A percentile compares a stretch with the other conserved stretches of the same genome.
Conservation (phyloP, 1,284 basidiomycete genomes). For the Pyrrhoderma noxium region DNA sequence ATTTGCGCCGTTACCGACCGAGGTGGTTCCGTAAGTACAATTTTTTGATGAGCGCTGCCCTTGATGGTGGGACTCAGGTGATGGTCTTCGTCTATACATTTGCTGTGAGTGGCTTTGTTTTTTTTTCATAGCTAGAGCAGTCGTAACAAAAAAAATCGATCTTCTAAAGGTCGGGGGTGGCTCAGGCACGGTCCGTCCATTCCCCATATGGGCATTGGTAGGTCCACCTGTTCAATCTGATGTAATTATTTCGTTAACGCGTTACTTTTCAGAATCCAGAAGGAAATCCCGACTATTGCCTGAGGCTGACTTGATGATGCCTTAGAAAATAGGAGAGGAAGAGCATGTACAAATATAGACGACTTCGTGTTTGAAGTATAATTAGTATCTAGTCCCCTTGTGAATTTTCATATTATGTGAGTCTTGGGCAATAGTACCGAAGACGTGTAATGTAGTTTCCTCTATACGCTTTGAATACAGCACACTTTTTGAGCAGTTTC, state of each 20-base stretch:
- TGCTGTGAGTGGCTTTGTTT: conserved; percentile 5
- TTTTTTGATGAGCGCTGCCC: conserved; percentile 28
- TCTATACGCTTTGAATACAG: too few relatives aligned
- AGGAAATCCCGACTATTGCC: conserved; percentile 30
- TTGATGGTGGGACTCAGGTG: conserved; percentile 31
- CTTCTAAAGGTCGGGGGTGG: conserved; percentile 13
- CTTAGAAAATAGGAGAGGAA: too few relatives aligned
- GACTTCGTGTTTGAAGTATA: too few relatives aligned
- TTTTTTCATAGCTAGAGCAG: too few relatives aligned
- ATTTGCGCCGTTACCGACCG: conserved; percentile 28
- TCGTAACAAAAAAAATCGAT: too few relatives aligned
- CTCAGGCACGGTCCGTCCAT: conserved; percentile 7
- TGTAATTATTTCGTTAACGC: conserved; percentile 11
- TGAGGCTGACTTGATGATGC: conserved; percentile 21
- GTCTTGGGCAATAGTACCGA: too few relatives aligned
- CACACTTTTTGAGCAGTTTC: too few relatives aligned
- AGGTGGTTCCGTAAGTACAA: conserved; percentile 31
- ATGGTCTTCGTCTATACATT: conserved; percentile 35
- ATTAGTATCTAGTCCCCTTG: too few relatives aligned
- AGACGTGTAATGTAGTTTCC: too few relatives aligned
- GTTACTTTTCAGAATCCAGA: conserved; percentile 24
- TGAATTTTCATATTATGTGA: too few relatives aligned
- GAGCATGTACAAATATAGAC: too few relatives aligned
- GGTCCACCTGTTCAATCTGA: conserved; percentile 10
- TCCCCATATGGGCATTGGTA: conserved; percentile 24